Evolutionary conservation across 2,329 filamentous ascomycete species (phyloP).

Genomic region (Bipolaris sorokiniana): DNA sequence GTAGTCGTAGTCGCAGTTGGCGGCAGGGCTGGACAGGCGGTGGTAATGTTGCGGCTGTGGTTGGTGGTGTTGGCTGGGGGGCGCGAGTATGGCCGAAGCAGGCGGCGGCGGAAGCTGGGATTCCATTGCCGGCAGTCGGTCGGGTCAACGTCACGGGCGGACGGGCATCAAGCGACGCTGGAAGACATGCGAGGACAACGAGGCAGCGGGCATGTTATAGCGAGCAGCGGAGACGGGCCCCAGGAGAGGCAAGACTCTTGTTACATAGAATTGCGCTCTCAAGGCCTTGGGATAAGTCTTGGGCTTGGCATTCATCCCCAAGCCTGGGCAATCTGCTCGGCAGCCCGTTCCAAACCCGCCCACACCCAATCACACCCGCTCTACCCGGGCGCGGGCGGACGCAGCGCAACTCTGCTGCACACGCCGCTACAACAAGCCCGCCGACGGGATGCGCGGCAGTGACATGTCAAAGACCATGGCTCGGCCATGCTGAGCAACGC

Average conservation of each 20-base stretch:
- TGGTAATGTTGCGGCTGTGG: neutral
- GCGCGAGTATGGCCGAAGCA: slow-evolving; percentile 32
- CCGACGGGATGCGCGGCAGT: slow-evolving; percentile 40
- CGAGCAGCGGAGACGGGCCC: slow-evolving; percentile 33
- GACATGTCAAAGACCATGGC: slow-evolving; percentile 5
- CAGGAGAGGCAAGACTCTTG: slow-evolving; percentile 44
- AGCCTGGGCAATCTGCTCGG: slow-evolving; percentile 37
- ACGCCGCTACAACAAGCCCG: slow-evolving; percentile 23
- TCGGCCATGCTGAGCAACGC: slow-evolving; percentile 17
- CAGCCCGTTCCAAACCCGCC: slow-evolving; percentile 14
- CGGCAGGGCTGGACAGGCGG: too few relatives aligned
- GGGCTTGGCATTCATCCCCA: slow-evolving; percentile 40
- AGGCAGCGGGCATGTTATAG: slow-evolving; percentile 46
- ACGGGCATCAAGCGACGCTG: slow-evolving; percentile 36
- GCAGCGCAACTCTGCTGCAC: slow-evolving; percentile 12
- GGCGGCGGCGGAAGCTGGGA: slow-evolving; percentile 40
- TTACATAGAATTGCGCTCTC: slow-evolving; percentile 41
- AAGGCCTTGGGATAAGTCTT: slow-evolving; percentile 42
- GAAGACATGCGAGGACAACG: slow-evolving; percentile 26
- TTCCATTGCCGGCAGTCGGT: slow-evolving; percentile 38
- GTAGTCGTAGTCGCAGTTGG: slow-evolving; percentile 18
- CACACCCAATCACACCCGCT: slow-evolving; percentile 30
- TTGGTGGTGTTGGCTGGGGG: slow-evolving; percentile 20
- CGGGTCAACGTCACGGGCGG: slow-evolving; percentile 27
- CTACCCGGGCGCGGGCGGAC: slow-evolving; percentile 2